Evolutionary conservation across 192 early-diverging fungal species (phyloP).

Genomic region (Dissophora ornata): DNA sequence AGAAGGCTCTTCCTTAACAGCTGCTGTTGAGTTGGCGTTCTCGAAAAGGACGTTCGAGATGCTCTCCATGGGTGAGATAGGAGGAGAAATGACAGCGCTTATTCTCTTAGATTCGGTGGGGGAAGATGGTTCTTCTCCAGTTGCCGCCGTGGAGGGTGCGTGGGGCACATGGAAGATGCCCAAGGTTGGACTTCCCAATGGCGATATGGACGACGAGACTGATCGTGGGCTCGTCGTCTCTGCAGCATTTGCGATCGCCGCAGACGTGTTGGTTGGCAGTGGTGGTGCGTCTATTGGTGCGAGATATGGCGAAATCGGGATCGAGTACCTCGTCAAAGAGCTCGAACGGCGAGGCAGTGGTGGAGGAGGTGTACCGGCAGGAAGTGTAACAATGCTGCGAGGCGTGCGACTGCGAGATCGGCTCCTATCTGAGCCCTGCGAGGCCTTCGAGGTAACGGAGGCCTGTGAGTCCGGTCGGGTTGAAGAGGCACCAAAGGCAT

Average conservation of each 20-base stretch:
- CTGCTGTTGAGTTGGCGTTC: neutral
- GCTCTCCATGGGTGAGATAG: conserved; percentile 5
- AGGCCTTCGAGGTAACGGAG: conserved; percentile 19
- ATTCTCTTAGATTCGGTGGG: neutral
- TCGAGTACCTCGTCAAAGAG: conserved; percentile 40
- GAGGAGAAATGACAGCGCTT: neutral
- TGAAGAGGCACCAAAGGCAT: neutral
- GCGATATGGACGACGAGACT: neutral
- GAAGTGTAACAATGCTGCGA: conserved; percentile 27
- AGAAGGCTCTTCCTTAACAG: neutral
- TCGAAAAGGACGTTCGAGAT: conserved; percentile 14
- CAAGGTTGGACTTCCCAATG: conserved; percentile 27
- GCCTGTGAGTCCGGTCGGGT: conserved; percentile 23
- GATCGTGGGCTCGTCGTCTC: neutral
- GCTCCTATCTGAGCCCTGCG: conserved; percentile 31
- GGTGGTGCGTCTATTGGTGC: conserved; percentile 39
- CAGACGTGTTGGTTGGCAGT: conserved; percentile 23
- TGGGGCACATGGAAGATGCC: conserved; percentile 36
- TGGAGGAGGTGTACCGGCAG: conserved; percentile 37
- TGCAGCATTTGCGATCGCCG: neutral
- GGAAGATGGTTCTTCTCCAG: neutral
- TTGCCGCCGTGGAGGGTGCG: neutral
- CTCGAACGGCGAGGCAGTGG: conserved; percentile 46
- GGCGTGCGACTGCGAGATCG: conserved; percentile 32
- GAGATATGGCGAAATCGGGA: conserved; percentile 34